Conservation (phyloP, 805 yeast genomes). For the Pichia occidentalis region DNA sequence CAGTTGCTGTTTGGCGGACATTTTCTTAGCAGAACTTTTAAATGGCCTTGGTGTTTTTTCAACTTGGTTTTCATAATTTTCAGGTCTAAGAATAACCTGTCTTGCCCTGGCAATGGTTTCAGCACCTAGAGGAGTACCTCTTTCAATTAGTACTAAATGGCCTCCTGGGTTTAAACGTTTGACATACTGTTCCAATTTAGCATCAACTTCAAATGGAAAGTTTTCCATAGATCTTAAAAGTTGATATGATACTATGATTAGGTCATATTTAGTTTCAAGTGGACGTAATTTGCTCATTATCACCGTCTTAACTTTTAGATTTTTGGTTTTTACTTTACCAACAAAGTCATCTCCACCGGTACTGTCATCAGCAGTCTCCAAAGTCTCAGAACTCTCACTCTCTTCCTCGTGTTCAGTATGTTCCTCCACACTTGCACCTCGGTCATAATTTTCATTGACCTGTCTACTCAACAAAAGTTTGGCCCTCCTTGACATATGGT, state of each 20-base stretch:
- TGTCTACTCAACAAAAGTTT: conserved; percentile 71
- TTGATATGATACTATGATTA: conserved; percentile 80
- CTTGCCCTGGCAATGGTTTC: conserved; percentile 87
- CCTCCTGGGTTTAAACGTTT: conserved; percentile 71
- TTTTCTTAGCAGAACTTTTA: conserved; percentile 28
- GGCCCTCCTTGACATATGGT: conserved; percentile 75
- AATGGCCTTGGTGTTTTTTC: conserved; percentile 70
- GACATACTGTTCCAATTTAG: conserved; percentile 51
- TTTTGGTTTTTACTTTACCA: conserved; percentile 52
- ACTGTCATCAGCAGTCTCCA: conserved; percentile 4
- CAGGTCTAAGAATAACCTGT: conserved; percentile 86
- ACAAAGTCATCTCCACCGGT: conserved; percentile 30
- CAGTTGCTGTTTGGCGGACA: conserved; percentile 6
- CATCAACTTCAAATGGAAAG: conserved; percentile 72
- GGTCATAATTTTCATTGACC: conserved; percentile 36
- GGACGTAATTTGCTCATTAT: conserved; percentile 49
- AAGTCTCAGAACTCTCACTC: conserved; percentile 21
- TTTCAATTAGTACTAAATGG: conserved; percentile 67
- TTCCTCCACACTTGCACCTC: conserved; percentile 33
- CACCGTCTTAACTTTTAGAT: conserved; percentile 47
- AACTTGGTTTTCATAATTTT: conserved; percentile 44
- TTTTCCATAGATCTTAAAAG: conserved; percentile 50
- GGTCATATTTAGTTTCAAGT: conserved; percentile 53
- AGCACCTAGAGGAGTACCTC: conserved; percentile 87
- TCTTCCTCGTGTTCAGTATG: conserved; percentile 20